Evolutionary conservation across 1,284 basidiomycete genomes (phyloP).

Genomic region (Sutorius eximius): DNA sequence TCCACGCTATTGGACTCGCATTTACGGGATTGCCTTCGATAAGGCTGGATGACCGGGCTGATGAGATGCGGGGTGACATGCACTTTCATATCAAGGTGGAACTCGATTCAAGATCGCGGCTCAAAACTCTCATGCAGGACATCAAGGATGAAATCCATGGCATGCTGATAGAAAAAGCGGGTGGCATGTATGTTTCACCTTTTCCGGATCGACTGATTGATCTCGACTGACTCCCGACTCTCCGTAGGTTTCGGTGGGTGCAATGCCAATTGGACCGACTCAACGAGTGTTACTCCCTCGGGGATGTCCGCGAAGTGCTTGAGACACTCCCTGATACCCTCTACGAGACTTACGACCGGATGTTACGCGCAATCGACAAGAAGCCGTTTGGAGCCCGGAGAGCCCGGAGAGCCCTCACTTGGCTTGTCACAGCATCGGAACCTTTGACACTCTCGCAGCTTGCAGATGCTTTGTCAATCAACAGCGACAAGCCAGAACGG

Average conservation of each 20-base stretch:
- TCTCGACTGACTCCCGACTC: neutral
- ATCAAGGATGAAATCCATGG: neutral
- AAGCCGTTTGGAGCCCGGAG: neutral
- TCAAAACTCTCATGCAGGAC: neutral
- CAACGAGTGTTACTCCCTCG: neutral
- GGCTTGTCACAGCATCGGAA: neutral
- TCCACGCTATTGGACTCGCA: neutral
- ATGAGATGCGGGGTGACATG: constrained; percentile 7
- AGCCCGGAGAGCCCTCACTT: neutral
- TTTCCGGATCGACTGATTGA: neutral
- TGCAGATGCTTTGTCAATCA: neutral
- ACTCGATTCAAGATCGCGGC: neutral
- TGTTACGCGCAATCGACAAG: neutral
- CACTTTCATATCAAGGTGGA: neutral
- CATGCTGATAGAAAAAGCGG: constrained; percentile 1
- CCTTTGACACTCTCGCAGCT: neutral
- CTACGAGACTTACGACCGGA: constrained; percentile 4
- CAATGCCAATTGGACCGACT: constrained; percentile 11
- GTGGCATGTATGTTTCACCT: constrained; percentile 3
- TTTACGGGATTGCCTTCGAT: neutral
- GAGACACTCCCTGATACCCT: constrained; percentile 1
- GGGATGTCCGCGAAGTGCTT: neutral
- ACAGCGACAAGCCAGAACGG: neutral
- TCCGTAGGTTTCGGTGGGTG: constrained; percentile 12
- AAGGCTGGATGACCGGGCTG: neutral